phyloP scores from a whole-genome alignment of 192 early-diverging fungal genomes.

The Backusella morwellensis region DNA sequence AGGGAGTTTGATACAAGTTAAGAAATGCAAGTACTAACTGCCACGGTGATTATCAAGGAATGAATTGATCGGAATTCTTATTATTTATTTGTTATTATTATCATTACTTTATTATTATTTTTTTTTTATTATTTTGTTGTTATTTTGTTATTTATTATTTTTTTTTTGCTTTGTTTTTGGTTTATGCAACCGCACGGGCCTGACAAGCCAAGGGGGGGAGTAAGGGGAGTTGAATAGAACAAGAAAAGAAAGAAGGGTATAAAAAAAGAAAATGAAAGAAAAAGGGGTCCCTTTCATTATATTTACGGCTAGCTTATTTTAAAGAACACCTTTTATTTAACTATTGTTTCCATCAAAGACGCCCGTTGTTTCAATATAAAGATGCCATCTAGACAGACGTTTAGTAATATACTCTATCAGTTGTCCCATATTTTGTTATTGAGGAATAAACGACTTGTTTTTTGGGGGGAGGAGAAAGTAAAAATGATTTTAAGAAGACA shows the following conservation, averaged over 20 bases:
- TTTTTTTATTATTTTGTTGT: neutral
- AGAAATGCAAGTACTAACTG: constrained; percentile 13
- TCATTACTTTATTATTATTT: neutral
- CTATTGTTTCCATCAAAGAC: neutral
- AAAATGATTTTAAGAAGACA: neutral
- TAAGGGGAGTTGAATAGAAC: neutral
- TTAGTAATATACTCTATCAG: neutral
- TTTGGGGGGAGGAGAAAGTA: neutral
- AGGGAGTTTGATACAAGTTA: neutral
- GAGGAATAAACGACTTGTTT: neutral
- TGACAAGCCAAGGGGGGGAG: neutral
- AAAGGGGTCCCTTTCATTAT: neutral
- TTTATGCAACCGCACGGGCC: constrained; percentile 20
- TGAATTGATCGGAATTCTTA: constrained; percentile 18
- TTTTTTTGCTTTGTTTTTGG: neutral
- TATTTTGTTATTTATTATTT: neutral
- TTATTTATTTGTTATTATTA: constrained; percentile 11
- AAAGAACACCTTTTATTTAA: neutral
- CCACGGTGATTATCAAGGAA: constrained; percentile 20
- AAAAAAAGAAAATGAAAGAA: neutral
- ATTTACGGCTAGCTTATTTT: constrained; percentile 1
- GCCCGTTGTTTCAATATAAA: neutral
- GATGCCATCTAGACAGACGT: neutral
- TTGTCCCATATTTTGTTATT: neutral
- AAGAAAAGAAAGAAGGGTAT: neutral